Conservation (phyloP, 2,329 filamentous ascomycete genomes). For the Fusarium zealandicum region DNA sequence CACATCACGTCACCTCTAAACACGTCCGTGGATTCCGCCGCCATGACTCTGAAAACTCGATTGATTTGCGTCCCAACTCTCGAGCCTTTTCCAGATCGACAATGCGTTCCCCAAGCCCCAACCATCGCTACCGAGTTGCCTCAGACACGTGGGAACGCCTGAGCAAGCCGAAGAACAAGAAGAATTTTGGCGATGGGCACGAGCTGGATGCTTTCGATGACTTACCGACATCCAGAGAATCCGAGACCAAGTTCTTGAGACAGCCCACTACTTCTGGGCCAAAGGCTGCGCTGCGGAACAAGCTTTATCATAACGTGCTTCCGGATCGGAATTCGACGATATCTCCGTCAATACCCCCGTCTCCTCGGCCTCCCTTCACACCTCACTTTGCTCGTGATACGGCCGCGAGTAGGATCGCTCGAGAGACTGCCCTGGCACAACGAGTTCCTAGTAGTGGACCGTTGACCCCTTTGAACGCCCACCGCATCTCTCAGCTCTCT, state of each 20-base stretch:
- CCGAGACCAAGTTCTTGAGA: conserved; percentile 84
- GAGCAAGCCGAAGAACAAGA: conserved; percentile 67
- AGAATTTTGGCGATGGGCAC: conserved; percentile 84
- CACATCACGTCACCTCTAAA: conserved; percentile 80
- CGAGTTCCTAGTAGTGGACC: conserved; percentile 62
- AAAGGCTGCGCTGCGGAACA: conserved; percentile 67
- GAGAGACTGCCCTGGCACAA: conserved; percentile 68
- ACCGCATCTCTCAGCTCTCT: conserved; percentile 62
- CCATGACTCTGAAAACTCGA: conserved; percentile 78
- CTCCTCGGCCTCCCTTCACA: conserved; percentile 62
- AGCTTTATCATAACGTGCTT: conserved; percentile 61
- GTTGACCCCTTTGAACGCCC: conserved; percentile 62
- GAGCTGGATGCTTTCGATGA: conserved; percentile 96
- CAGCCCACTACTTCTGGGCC: conserved; percentile 75
- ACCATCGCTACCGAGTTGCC: conserved; percentile 52
- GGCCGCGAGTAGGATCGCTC: conserved; percentile 68
- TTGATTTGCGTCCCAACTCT: conserved; percentile 65
- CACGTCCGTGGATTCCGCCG: conserved; percentile 75
- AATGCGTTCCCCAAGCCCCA: conserved; percentile 67
- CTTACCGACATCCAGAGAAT: conserved; percentile 82
- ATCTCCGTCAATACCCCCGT: conserved; percentile 60
- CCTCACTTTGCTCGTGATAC: conserved; percentile 72
- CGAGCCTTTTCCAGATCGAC: conserved; percentile 64
- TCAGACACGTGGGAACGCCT: conserved; percentile 70
- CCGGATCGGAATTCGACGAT: conserved; percentile 62